phyloP scores from a whole-genome alignment of 441 rosid genomes.

The Capsella rubella region DNA sequence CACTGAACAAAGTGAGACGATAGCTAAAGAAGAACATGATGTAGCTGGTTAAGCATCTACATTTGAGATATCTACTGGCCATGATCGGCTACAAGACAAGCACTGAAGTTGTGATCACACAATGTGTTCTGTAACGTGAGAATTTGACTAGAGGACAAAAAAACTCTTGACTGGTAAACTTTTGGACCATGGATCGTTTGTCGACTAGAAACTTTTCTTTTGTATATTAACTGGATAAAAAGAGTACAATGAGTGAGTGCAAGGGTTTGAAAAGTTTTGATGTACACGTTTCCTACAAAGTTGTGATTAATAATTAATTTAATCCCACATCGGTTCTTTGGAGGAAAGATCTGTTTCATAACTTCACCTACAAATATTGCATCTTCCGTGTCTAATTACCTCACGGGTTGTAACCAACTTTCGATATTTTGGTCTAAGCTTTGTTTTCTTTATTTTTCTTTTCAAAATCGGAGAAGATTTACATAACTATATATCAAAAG shows the following conservation, averaged over 20 bases:
- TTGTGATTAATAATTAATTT: too few species aligned
- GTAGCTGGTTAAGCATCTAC: constrained; percentile 14
- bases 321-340: too few species aligned
- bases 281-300: too few species aligned
- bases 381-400: too few species aligned
- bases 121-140: constrained; percentile 8
- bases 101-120: constrained; percentile 4
- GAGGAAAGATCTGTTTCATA: too few species aligned
- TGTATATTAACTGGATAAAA: background rate
- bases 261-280: too few species aligned
- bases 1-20: constrained; percentile 45
- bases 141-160: background rate
- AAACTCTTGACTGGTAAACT: background rate
- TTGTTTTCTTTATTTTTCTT: too few species aligned
- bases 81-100: background rate
- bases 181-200: background rate
- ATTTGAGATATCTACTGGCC: too few species aligned
- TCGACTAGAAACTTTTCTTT: background rate
- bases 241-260: constrained; percentile 1
- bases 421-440: too few species aligned
- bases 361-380: too few species aligned
- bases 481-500: background rate
- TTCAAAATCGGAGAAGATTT: too few species aligned
- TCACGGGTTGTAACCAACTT: too few species aligned
- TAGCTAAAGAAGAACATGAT: constrained; percentile 26